Percentiles rank a stretch among this genome's conserved stretches.
Conservation (phyloP, 129 eudicot genomes). For the Arctium minus region DNA sequence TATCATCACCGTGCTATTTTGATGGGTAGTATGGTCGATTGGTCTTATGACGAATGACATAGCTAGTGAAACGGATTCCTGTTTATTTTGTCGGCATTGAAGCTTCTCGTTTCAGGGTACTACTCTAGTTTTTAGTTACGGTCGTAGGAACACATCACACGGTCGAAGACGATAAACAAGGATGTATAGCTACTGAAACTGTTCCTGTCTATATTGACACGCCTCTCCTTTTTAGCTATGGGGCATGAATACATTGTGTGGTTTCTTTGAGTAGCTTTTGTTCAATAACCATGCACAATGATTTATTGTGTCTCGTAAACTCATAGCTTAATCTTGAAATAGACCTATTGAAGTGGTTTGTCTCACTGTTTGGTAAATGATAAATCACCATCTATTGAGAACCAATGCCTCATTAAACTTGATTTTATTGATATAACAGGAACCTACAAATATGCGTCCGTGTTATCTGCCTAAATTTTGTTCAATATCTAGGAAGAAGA, state of each 20-base stretch:
- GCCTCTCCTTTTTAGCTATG: background rate
- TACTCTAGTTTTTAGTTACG: too few relatives aligned
- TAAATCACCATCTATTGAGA: background rate
- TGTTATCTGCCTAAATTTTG: background rate
- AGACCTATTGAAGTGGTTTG: background rate
- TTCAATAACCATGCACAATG: background rate
- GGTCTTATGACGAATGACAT: background rate
- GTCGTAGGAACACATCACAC: too few relatives aligned
- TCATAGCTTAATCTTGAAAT: background rate
- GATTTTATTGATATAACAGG: background rate
- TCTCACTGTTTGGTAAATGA: background rate
- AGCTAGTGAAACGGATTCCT: background rate
- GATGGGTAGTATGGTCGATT: background rate
- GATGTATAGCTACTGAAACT: too few relatives aligned
- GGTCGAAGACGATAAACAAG: too few relatives aligned
- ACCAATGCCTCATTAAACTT: background rate
- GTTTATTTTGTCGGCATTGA: background rate
- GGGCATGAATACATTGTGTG: background rate
- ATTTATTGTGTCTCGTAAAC: background rate
- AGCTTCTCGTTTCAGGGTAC: background rate
- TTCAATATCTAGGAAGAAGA: background rate
- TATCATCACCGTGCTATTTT: background rate
- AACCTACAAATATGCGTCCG: background rate
- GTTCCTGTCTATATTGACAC: too few relatives aligned
- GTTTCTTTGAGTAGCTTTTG: background rate